Evolutionary conservation across 306 rosid genomes (phyloP).

Genomic region (Medicago lupulina): DNA sequence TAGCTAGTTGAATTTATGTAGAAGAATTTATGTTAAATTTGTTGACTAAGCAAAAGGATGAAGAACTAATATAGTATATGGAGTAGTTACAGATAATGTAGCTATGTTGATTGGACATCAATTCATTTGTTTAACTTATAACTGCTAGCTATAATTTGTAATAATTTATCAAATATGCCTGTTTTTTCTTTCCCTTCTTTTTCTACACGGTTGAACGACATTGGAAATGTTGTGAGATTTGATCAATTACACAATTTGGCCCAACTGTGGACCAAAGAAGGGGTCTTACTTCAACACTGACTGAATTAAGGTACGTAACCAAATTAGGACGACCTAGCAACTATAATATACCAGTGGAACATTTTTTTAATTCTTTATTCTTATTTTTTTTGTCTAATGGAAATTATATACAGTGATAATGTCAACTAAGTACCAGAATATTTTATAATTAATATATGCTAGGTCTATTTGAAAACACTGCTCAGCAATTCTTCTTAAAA

Average conservation of each 20-base stretch:
- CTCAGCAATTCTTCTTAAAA: not conserved
- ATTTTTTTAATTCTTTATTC: not conserved
- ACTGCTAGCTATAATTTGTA: conserved; percentile 20
- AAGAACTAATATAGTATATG: conserved; percentile 26
- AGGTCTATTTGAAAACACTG: not conserved
- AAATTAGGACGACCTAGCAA: conserved; percentile 9
- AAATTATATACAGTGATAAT: conserved; percentile 17
- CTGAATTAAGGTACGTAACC: conserved; percentile 13
- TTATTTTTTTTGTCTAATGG: conserved; percentile 1
- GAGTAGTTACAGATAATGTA: conserved; percentile 19
- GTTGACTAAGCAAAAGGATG: conserved; percentile 24
- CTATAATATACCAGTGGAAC: conserved; percentile 9
- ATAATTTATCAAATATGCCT: conserved; percentile 15
- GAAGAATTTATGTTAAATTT: not conserved
- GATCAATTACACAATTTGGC: conserved; percentile 31
- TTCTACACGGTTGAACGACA: conserved; percentile 47
- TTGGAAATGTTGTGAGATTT: conserved; percentile 15
- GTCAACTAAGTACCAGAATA: not conserved
- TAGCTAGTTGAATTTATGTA: not conserved
- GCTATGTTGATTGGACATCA: conserved; percentile 18
- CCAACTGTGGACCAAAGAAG: conserved; percentile 14
- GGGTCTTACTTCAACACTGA: conserved; percentile 34
- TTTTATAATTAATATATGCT: not conserved
- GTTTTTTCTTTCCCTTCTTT: conserved; percentile 24
- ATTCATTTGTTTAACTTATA: conserved; percentile 28